Evolutionary conservation across 495 filamentous ascomycete genomes (phyloP).

Genomic region (Daldinia concentrica): DNA sequence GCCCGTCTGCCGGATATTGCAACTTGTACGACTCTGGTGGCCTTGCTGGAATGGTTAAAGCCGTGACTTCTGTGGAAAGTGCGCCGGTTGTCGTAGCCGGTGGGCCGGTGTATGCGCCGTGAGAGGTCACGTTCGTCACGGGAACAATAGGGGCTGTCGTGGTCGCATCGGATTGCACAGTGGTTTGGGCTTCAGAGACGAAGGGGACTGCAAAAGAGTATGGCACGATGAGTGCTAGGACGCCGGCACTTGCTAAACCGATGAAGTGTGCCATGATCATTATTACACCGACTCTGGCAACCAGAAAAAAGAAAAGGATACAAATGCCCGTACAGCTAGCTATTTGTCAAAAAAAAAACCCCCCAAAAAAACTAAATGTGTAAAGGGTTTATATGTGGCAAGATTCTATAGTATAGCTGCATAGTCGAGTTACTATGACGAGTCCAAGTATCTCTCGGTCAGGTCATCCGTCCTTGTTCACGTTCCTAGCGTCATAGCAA

Average conservation of each 20-base stretch:
- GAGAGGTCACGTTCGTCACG: slow-evolving; percentile 52
- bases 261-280: slow-evolving; percentile 35
- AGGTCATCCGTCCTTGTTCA: neutral
- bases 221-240: slow-evolving; percentile 39
- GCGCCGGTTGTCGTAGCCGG: slow-evolving; percentile 68
- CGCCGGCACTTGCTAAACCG: slow-evolving; percentile 22
- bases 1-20: slow-evolving; percentile 75
- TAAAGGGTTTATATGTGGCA: neutral
- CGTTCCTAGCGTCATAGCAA: slow-evolving; percentile 11
- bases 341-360: neutral
- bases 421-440: neutral
- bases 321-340: neutral
- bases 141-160: slow-evolving; percentile 40
- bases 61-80: slow-evolving; percentile 59
- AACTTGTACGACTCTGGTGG: slow-evolving; percentile 62
- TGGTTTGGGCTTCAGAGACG: slow-evolving; percentile 50
- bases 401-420: neutral
- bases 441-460: slow-evolving; percentile 1
- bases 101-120: slow-evolving; percentile 68
- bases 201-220: slow-evolving; percentile 47
- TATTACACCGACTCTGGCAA: neutral
- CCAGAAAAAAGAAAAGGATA: neutral
- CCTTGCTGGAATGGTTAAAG: slow-evolving; percentile 57
- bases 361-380: neutral
- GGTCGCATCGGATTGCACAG: slow-evolving; percentile 40